These are phyloP conservation scores for Clarkia xantiana DNA, from an alignment of 345 rosid species.

Conservation along the genomic window DNA sequence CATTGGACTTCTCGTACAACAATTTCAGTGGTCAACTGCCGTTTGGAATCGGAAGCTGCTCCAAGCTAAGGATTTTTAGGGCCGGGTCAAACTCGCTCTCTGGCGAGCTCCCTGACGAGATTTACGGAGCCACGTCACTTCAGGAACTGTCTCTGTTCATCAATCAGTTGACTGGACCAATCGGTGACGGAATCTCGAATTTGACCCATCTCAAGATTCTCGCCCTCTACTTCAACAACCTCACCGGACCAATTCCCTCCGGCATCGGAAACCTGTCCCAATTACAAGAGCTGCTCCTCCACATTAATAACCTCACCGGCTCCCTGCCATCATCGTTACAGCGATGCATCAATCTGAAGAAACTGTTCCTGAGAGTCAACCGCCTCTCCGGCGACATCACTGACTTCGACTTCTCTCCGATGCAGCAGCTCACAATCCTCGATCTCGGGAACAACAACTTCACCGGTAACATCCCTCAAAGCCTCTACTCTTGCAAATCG, in stretches of 20 bases:
- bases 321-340: conserved; percentile 47
- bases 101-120: conserved; percentile 47
- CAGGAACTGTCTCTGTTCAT: conserved; percentile 33
- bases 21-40: conserved; percentile 35
- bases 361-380: conserved; percentile 59
- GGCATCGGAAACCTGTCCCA: conserved; percentile 43
- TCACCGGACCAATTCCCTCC: conserved; percentile 45
- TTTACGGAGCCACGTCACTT: conserved; percentile 36
- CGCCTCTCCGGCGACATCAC: conserved; percentile 44
- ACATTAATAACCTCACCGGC: conserved; percentile 58
- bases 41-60: conserved; percentile 45
- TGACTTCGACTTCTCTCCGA: conserved; percentile 41
- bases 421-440: conserved; percentile 42
- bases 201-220: conserved; percentile 40
- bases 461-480: conserved; percentile 52
- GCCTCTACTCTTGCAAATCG: conserved; percentile 56
- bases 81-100: conserved; percentile 67
- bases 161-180: conserved; percentile 46
- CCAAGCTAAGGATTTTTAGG: conserved; percentile 29
- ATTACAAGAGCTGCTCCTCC: conserved; percentile 46
- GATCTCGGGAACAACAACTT: conserved; percentile 91
- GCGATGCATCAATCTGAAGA: conserved; percentile 40
- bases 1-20: conserved; percentile 64
- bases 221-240: conserved; percentile 52
- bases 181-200: conserved; percentile 26